These are phyloP conservation scores for Scenedesmus sp. DNA, from an alignment of 163 green algal genomes.

Conservation along the genomic window DNA sequence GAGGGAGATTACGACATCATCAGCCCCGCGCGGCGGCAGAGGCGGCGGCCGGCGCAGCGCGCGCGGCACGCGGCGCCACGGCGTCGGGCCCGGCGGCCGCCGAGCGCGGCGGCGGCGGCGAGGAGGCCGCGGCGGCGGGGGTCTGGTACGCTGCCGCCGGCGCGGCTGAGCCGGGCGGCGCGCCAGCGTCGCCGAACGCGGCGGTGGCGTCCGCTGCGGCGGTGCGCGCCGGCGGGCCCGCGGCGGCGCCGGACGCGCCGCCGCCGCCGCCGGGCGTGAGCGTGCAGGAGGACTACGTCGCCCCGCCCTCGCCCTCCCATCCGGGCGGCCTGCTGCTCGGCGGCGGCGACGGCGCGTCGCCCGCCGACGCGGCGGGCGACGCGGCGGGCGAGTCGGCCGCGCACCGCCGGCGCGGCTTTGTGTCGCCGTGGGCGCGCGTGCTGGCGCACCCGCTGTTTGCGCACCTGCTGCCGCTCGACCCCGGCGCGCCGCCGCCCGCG, in stretches of 20 bases:
- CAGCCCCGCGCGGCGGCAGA: too few relatives aligned
- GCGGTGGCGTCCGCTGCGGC: too few relatives aligned
- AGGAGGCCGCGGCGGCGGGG: too few relatives aligned
- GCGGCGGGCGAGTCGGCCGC: too few relatives aligned
- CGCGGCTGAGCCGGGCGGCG: background rate
- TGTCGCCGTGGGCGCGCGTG: constrained; percentile 37
- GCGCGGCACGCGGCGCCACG: background rate
- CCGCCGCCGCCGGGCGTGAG: background rate
- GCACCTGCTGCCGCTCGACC: constrained; percentile 37
- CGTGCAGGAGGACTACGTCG: constrained; percentile 34
- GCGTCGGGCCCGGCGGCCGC: too few relatives aligned
- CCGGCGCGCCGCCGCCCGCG: background rate
- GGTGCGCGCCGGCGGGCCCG: too few relatives aligned
- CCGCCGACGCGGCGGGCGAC: too few relatives aligned
- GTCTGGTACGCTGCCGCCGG: background rate
- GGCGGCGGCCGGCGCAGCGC: background rate
- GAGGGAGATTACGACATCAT: too few relatives aligned
- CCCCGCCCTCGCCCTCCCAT: too few relatives aligned
- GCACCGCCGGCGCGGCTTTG: constrained; percentile 10
- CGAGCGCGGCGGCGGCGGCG: too few relatives aligned
- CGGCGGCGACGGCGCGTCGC: too few relatives aligned
- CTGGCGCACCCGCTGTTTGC: constrained; percentile 25
- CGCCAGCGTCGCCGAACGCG: constrained; percentile 5
- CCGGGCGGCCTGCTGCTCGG: too few relatives aligned
- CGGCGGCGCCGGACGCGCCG: background rate